These are phyloP conservation scores for Podila horticola DNA, from an alignment of 192 early-diverging fungal species.

Conservation along the genomic window DNA sequence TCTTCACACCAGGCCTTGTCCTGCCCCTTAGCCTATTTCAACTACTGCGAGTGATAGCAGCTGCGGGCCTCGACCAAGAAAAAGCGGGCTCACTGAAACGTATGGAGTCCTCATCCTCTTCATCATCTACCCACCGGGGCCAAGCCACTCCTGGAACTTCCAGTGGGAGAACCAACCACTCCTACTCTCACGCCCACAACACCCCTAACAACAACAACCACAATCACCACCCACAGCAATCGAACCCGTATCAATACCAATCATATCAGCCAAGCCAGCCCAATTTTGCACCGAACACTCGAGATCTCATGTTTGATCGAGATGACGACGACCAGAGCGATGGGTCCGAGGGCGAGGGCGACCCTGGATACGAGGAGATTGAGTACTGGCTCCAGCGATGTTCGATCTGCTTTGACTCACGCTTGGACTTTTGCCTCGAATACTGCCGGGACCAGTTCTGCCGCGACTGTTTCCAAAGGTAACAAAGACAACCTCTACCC, in stretches of 20 bases:
- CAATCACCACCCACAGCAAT: background rate
- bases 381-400: slow-evolving; percentile 66
- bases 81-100: background rate
- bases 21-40: slow-evolving; percentile 34
- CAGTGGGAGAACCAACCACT: background rate
- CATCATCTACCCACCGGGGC: background rate
- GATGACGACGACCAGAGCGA: slow-evolving; percentile 42
- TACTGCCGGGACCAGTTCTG: slow-evolving; percentile 67
- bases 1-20: slow-evolving; percentile 21
- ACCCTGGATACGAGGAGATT: slow-evolving; percentile 49
- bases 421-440: slow-evolving; percentile 65
- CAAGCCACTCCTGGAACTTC: background rate
- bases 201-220: background rate
- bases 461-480: slow-evolving; percentile 63
- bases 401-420: slow-evolving; percentile 69
- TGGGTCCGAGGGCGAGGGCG: slow-evolving; percentile 33
- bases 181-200: background rate
- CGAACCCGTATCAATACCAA: background rate
- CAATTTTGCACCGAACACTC: background rate
- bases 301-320: slow-evolving; percentile 7
- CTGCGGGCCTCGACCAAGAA: background rate
- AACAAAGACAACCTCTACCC: background rate
- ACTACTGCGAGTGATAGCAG: slow-evolving; percentile 11
- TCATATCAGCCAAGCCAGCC: no score
- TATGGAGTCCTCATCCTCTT: slow-evolving; percentile 6